Evolutionary conservation across 805 yeast genomes (phyloP), one percentile per base, ranked within the genome.

Genomic region (Wickerhamiella brachini): DNA sequence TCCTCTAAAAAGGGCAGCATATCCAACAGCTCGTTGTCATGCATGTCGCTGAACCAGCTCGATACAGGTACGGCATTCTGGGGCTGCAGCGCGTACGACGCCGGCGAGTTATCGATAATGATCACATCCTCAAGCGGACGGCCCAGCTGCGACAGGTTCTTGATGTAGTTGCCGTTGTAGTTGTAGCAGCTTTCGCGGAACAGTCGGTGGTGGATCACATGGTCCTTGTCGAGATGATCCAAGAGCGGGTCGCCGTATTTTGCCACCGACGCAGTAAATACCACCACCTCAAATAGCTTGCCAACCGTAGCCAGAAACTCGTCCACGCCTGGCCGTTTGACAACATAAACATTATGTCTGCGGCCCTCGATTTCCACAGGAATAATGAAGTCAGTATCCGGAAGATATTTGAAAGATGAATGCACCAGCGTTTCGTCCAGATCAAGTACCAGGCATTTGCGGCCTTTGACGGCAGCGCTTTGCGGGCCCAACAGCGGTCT

Each of bases 11-110:
- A 80, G 13, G 97, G 98, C 50, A 93, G 70, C 67, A 93, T 78
- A 68, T 93, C 99, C 55, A 85, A 68, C 60, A 93, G 74, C 72
- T 93, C 99, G 65, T 89, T 89, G 67, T 93, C 99, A 66, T 93
- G 98, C 26, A 93, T 80, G 68, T 93, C 99, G 58, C 95, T 85
- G 73, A 93, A 93, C 99, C 99, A 93, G 65, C 93, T 82, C 57
- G 95, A 85, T 26, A 93, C 85, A 22, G 99, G 99, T 26, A 93
- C 83, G 8, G 97, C 95, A 70, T 93, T 96, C 66, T 87, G 95
- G 20, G 98, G 99, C 65, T 93, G 97, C 73, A 93, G 85, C 51
- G 90, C 81, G 68, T 93, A 93, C n/a, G 96, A 86, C 2, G 97
- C 95, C 1, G 99, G 97, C 2, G 97, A 89, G 68, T 93, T 93